Evolutionary conservation across 2,329 filamentous ascomycete species (phyloP).

Genomic region (Metarhizium sp.): DNA sequence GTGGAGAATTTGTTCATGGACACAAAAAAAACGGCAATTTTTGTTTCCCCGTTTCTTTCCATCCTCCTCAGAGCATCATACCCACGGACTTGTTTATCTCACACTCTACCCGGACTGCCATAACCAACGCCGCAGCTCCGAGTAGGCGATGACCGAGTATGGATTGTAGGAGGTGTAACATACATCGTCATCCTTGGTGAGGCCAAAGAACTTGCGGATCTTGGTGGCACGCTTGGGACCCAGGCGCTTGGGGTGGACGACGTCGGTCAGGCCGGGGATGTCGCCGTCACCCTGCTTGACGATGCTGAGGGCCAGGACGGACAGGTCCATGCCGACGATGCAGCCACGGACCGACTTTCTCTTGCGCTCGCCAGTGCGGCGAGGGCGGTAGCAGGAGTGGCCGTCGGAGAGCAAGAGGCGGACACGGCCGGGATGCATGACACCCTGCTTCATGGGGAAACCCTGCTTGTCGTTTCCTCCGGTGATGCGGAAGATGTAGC

Average conservation of each 20-base stretch:
- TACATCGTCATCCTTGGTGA: conserved; percentile 99
- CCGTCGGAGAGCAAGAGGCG: conserved; percentile 90
- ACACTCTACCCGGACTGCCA: conserved; percentile 49
- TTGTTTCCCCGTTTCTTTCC: neutral
- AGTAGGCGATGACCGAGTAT: conserved; percentile 62
- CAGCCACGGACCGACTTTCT: conserved; percentile 98
- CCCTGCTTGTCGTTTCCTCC: conserved; percentile 99
- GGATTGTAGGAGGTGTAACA: conserved; percentile 51
- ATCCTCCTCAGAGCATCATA: neutral
- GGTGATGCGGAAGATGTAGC: conserved; percentile 99
- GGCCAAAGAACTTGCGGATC: conserved; percentile 99
- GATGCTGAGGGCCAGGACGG: conserved; percentile 87
- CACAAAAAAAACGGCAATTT: too few relatives aligned
- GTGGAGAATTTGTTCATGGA: too few relatives aligned
- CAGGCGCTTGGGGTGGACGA: conserved; percentile 97
- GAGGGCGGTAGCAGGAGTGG: conserved; percentile 98
- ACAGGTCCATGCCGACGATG: conserved; percentile 93
- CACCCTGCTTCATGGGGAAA: conserved; percentile 99
- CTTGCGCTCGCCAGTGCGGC: conserved; percentile 98
- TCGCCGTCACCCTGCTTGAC: conserved; percentile 97
- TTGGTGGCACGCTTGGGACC: conserved; percentile 99
- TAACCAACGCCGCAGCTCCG: conserved; percentile 35
- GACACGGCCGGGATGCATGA: conserved; percentile 98
- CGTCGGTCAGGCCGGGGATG: conserved; percentile 93
- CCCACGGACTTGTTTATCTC: conserved; percentile 31